A percentile compares a stretch with the other conserved stretches of the same genome.
phyloP scores from a whole-genome alignment of 2,329 filamentous ascomycete genomes.

The Pseudonectria buxi region DNA sequence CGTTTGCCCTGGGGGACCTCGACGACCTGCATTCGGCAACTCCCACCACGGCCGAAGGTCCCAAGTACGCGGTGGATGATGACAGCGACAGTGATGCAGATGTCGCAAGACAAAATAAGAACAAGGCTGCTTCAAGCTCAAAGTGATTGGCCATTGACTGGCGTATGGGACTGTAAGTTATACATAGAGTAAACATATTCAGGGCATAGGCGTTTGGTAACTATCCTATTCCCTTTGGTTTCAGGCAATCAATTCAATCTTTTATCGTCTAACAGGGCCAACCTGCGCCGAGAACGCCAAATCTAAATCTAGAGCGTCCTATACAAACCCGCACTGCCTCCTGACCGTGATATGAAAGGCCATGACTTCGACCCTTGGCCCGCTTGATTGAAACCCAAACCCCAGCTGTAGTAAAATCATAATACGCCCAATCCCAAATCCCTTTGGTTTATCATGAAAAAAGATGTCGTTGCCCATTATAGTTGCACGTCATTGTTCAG shows the following conservation, averaged over 20 bases:
- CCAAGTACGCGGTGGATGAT: slow-evolving; percentile 51
- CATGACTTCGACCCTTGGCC: no score
- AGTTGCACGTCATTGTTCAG: slow-evolving; percentile 82
- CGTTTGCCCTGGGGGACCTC: slow-evolving; percentile 60
- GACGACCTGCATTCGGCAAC: slow-evolving; percentile 52
- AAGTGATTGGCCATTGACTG: background rate
- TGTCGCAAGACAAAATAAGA: slow-evolving; percentile 10
- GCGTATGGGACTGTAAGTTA: background rate
- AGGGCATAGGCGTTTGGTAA: slow-evolving; percentile 14
- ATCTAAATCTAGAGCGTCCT: slow-evolving; percentile 19
- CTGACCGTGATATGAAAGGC: slow-evolving; percentile 2
- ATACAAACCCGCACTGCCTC: slow-evolving; percentile 14
- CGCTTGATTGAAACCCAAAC: no score
- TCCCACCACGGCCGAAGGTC: slow-evolving; percentile 35
- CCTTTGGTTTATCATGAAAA: slow-evolving; percentile 9
- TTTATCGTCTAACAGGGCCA: slow-evolving; percentile 15
- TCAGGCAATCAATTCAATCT: slow-evolving; percentile 12
- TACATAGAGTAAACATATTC: background rate
- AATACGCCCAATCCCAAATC: background rate
- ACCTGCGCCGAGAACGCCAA: slow-evolving; percentile 18
- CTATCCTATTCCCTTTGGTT: slow-evolving; percentile 6
- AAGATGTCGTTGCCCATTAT: slow-evolving; percentile 32
- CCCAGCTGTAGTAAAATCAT: no score
- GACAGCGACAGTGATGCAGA: slow-evolving; percentile 45
- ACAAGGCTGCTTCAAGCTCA: slow-evolving; percentile 1